Evolutionary conservation across 2,329 filamentous ascomycete species (phyloP), one percentile per base, ranked within the genome.

Genomic region (Colletotrichum paranaense): DNA sequence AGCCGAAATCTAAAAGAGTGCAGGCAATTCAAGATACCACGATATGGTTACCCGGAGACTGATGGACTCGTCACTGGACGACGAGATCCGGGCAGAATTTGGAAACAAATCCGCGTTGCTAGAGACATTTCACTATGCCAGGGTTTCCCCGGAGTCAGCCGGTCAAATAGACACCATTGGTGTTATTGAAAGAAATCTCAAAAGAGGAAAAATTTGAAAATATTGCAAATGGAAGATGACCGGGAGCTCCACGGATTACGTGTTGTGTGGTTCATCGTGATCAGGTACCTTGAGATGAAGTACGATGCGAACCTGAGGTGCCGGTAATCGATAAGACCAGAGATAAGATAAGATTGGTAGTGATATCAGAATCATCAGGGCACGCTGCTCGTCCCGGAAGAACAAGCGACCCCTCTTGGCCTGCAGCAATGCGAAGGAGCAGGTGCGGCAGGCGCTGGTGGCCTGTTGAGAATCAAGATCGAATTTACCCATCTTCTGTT

Each of bases 351-450:
- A 66, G 28, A 56, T n/a, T 5, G 16, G 28, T 14, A 49, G 49
- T 62, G 57, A 53, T 26, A 32, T 30, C 28, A 8, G 28, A 30
- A 30, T 30, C 28, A 30, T 8, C 28, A 30, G 28, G 28, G 7
- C 28, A 30, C 28, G 28, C 28, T 30, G 28, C 28, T 8, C 28
- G 30, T 32, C 42, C 12, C 53, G 46, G 62, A 57, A 71, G 64
- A 63, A 72, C 28, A 52, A 38, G 38, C 30, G 55, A 59, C 22
- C 68, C 56, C 62, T 46, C 46, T 57, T 62, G 56, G 56, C 56
- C 22, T 11, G 32, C 38, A 62, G 19, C 28, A 1, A 3, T 14
- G 35, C 14, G 52, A 16, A 11, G 52, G 11, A 26, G 52, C 52
- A 53, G 49, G n/a, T 49, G 46, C 46, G n/a, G 22, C 12, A 42